Evolutionary conservation across 163 green algal genomes (phyloP), one percentile per base, ranked within the genome.

Genomic region (Scenedesmus sp.): DNA sequence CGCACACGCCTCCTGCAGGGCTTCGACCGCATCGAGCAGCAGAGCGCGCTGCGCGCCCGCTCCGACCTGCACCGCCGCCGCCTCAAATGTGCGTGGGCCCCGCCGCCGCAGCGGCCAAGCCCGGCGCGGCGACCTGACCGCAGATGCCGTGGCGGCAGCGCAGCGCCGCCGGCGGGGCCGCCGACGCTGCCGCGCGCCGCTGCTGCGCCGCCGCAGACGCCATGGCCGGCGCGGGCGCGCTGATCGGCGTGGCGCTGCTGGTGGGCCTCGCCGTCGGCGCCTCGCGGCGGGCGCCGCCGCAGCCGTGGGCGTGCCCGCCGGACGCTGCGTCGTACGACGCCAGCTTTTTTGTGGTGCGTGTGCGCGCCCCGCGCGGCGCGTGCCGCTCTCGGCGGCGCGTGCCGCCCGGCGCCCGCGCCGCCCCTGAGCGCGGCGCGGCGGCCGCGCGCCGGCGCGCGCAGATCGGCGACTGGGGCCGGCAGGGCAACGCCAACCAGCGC

Each of bases 401-500:
- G 60, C n/a, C 26, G 33, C 13, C 33, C 14, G 11, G 9, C 57
- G 33, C 5, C 6, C 29, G 60, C 28, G 60, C 26, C 26, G 42
- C 42, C 13, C 42, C n/a, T 31, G 22, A 22, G 10, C 5, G 13
- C 31, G 44, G 42, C 6, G 7, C 10, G 11, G 3, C 39, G 18
- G 28, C 7, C 1, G 3, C 29, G 36, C 28, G 31, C 22, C 36
- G 72, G 4, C 15, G 34, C 17, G 3, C 64, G 50, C 50, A 81
- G 89, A 75, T 94, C 7, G 91, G 91, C 10, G 91, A 95, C 76
- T 95, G 89, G 91, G 91, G 91, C 1, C 78, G 91, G 6, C 28
- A 83, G 14, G 88, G 87, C 11, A 79, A 67, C 0, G 65, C 63
- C 24, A 87, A 91, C 36, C 90, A 95, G 73, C 77, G 48, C 6